phyloP scores from a whole-genome alignment of 441 rosid genomes.

The Hypseocharis bilobata region DNA sequence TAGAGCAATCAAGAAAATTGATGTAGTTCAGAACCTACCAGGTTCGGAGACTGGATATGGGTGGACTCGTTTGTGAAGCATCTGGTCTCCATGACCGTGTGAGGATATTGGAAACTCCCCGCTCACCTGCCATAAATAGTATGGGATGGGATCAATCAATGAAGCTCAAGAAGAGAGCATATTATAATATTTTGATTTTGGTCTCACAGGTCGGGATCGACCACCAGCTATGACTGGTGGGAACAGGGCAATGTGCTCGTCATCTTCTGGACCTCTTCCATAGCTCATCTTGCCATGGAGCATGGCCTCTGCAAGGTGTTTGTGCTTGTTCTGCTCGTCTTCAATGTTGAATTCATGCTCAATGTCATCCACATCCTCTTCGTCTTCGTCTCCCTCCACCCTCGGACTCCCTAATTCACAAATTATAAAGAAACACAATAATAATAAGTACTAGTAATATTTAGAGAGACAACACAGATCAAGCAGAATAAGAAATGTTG shows the following conservation, averaged over 20 bases:
- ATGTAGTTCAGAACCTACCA: slow-evolving; percentile 43
- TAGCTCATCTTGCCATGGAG: slow-evolving; percentile 92
- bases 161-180: neutral
- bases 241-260: slow-evolving; percentile 47
- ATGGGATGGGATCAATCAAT: neutral
- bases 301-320: slow-evolving; percentile 67
- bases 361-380: slow-evolving; percentile 89
- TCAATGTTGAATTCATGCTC: slow-evolving; percentile 89
- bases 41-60: slow-evolving; percentile 77
- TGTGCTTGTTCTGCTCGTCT: slow-evolving; percentile 55
- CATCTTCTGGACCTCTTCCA: slow-evolving; percentile 92
- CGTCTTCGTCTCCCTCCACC: slow-evolving; percentile 94
- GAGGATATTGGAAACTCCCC: slow-evolving; percentile 70
- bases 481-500: neutral
- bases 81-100: slow-evolving; percentile 53
- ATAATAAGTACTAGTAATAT: no score
- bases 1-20: neutral
- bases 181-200: neutral
- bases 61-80: slow-evolving; percentile 73
- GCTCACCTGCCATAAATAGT: slow-evolving; percentile 45
- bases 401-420: slow-evolving; percentile 93
- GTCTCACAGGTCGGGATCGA: slow-evolving; percentile 68
- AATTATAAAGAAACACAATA: no score
- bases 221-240: slow-evolving; percentile 53
- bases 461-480: no score